phyloP scores from a whole-genome alignment of 2,329 filamentous ascomycete genomes.

The Ilyonectria sp. region DNA sequence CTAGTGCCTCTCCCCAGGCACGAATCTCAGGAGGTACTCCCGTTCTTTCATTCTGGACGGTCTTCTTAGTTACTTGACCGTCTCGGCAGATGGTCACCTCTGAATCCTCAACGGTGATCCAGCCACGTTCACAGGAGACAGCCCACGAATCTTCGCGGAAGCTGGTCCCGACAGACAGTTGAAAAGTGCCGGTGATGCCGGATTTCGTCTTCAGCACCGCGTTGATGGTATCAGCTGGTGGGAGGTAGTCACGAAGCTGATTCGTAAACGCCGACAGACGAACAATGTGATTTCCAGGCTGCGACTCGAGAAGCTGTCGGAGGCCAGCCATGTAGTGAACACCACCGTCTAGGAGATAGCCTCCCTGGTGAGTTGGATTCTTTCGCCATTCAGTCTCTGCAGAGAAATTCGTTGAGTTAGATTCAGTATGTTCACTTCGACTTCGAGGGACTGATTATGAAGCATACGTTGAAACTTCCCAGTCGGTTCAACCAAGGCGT shows the following conservation, averaged over 20 bases:
- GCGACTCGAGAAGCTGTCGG: constrained; percentile 6
- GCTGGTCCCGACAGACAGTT: constrained; percentile 4
- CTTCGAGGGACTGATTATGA: too few relatives aligned
- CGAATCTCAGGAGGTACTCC: constrained; percentile 16
- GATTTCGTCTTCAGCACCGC: constrained; percentile 13
- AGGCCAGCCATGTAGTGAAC: constrained; percentile 37
- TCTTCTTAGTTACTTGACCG: background rate
- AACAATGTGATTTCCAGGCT: constrained; percentile 16
- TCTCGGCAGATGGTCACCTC: background rate
- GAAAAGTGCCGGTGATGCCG: constrained; percentile 7
- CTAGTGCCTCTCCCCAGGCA: constrained; percentile 12
- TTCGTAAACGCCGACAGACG: constrained; percentile 18
- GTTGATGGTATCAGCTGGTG: constrained; percentile 27
- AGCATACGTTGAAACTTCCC: constrained; percentile 17
- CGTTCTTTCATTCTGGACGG: constrained; percentile 9
- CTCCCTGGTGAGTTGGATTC: constrained; percentile 24
- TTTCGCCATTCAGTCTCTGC: constrained; percentile 26
- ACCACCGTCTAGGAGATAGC: constrained; percentile 31
- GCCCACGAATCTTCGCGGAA: constrained; percentile 12
- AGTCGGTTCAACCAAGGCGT: background rate
- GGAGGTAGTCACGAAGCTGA: constrained; percentile 25
- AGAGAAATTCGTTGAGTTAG: background rate
- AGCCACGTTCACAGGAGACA: constrained; percentile 2
- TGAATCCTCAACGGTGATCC: constrained; percentile 13
- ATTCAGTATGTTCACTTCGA: background rate